phyloP scores from a whole-genome alignment of 208 protist species.

The Trypanosoma grayi region DNA sequence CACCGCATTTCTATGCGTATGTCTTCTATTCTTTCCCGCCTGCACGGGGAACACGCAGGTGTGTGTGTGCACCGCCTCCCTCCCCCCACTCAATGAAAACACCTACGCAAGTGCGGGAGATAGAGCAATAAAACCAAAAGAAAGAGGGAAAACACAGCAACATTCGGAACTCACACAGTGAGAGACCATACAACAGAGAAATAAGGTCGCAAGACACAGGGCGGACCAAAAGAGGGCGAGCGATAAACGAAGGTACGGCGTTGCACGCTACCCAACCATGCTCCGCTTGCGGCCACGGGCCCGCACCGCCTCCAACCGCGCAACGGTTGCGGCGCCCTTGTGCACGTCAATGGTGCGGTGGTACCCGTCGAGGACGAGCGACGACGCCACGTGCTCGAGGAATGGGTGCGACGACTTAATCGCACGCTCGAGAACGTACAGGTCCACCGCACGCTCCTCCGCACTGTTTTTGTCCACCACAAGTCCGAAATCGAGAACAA shows the following conservation, averaged over 20 bases:
- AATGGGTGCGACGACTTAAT: slow-evolving; percentile 94
- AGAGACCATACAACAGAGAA: too few species aligned
- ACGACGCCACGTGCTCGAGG: slow-evolving; percentile 28
- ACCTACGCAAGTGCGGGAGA: too few species aligned
- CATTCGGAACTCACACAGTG: too few species aligned
- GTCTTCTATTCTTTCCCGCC: not conserved
- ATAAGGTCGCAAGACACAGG: too few species aligned
- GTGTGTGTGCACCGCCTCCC: not conserved
- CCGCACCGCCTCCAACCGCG: slow-evolving; percentile 72
- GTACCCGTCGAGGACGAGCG: slow-evolving; percentile 62
- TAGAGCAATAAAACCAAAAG: too few species aligned
- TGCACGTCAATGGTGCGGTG: slow-evolving; percentile 37
- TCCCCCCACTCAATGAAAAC: too few species aligned
- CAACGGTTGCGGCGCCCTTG: slow-evolving; percentile 47
- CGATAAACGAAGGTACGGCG: not conserved
- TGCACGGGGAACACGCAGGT: not conserved
- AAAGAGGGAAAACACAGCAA: too few species aligned
- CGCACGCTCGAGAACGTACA: slow-evolving; percentile 98
- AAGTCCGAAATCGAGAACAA: slow-evolving; percentile 98
- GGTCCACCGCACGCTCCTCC: slow-evolving; percentile 98
- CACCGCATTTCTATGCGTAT: slow-evolving; percentile 9
- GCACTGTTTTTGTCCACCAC: slow-evolving; percentile 75
- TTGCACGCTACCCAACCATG: slow-evolving; percentile 74
- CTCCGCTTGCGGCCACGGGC: slow-evolving; percentile 84
- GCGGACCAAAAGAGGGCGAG: not conserved